Base-by-base conservation (phyloP, 1,284 basidiomycete genomes). In the Ustilago vetiveriae region DNA sequence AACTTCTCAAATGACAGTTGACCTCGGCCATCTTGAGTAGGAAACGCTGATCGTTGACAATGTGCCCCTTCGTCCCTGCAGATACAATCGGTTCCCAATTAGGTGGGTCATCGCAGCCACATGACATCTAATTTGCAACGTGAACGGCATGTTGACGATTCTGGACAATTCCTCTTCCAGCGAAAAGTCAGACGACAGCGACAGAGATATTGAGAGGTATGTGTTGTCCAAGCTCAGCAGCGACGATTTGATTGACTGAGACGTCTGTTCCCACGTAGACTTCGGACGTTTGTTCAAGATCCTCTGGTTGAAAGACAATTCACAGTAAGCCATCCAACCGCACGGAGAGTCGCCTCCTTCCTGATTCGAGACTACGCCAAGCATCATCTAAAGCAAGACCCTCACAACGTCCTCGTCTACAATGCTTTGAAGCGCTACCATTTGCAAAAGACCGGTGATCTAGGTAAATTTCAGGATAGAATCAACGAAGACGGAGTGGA, bases 351-450 rank as follows among this genome's bases (percentile, higher is more conserved):
- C 9, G 41, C 50, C 9, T 9, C 7, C 9, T 35, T 29, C 19
- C 14, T 52, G 17, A 39, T 52, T 19, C 38, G 26, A 5, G 35
- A 52, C 7, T 52, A 52, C 13, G 50, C 50, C 13, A 19, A 30
- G 1, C 33, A 39, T 16, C 33, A 39, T 16, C 33, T 52, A 1
- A 14, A 30, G 21, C 6, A 27, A 10, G 21, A 52, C 21, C 50
- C 50, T 11, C 16, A 21, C 16, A 43, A 37, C 27, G 50, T 37
- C 1, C 6, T 9, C 4, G 26, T 44, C 17, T 52, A 52, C 35
- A 22, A 38, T 4, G 38, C 30, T 16, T 9, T 41, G 32, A 51
- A 41, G 32, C 22, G 21, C 1, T 3, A 3, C 14, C 43, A 35
- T 21, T n/a, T 41, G 23, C 4, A 45, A 9, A 3, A 2, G 3